Conservation (phyloP, 768 basidiomycete species). For the Boletellus ananas region DNA sequence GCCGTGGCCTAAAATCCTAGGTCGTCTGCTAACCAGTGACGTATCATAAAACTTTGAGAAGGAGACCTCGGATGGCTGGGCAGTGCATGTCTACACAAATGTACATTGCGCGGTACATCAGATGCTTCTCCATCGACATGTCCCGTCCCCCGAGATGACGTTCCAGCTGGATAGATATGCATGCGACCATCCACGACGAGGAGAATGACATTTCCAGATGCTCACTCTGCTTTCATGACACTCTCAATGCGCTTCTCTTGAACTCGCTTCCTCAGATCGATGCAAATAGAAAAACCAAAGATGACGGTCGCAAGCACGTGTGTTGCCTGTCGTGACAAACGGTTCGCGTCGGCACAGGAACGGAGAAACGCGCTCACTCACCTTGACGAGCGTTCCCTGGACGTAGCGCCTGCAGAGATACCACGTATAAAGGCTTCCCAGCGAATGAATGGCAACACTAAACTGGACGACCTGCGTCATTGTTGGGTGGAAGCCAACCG, state of each 20-base stretch:
- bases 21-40: too few relatives aligned
- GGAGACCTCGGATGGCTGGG: too few relatives aligned
- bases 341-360: neutral
- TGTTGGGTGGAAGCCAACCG: constrained; percentile 18
- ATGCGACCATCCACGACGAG: too few relatives aligned
- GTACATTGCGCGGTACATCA: too few relatives aligned
- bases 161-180: too few relatives aligned
- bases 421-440: constrained; percentile 29
- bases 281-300: constrained; percentile 54
- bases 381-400: constrained; percentile 14
- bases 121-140: too few relatives aligned
- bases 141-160: too few relatives aligned
- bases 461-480: constrained; percentile 7
- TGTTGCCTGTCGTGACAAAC: constrained; percentile 35
- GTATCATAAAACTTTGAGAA: too few relatives aligned
- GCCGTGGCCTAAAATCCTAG: too few relatives aligned
- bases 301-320: constrained; percentile 52
- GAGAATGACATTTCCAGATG: too few relatives aligned
- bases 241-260: constrained; percentile 72
- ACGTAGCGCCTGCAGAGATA: constrained; percentile 31
- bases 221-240: constrained; percentile 68
- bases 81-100: too few relatives aligned
- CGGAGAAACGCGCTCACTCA: constrained; percentile 3
- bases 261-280: constrained; percentile 52
- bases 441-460: constrained; percentile 8